Percentiles rank a stretch among this genome's conserved stretches.
Evolutionary conservation across 495 filamentous ascomycete species (phyloP).

Genomic region (Peziza echinospora): DNA sequence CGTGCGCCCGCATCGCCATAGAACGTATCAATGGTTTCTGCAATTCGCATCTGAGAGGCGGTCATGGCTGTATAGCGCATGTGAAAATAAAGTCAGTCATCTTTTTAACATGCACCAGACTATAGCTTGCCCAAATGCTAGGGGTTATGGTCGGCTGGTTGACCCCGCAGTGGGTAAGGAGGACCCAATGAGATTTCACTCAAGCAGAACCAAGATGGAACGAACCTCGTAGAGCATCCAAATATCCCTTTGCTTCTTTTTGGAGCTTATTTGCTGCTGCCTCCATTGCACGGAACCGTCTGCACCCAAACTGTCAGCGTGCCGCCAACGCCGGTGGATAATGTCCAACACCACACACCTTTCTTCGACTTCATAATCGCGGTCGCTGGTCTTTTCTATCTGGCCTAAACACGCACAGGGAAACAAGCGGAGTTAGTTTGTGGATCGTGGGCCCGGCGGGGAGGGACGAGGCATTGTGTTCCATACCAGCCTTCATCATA

Average conservation of each 20-base stretch:
- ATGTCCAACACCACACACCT: slow-evolving; percentile 40
- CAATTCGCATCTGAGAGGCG: slow-evolving; percentile 96
- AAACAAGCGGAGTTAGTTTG: not conserved
- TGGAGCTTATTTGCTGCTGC: slow-evolving; percentile 74
- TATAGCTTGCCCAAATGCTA: no score
- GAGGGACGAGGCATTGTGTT: slow-evolving; percentile 2
- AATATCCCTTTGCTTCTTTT: slow-evolving; percentile 92
- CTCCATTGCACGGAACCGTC: slow-evolving; percentile 91
- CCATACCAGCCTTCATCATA: slow-evolving; percentile 92
- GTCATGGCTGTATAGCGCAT: slow-evolving; percentile 81
- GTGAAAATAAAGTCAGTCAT: not conserved
- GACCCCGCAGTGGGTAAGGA: not conserved
- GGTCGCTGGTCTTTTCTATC: slow-evolving; percentile 93
- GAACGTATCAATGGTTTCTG: slow-evolving; percentile 97
- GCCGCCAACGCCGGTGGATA: no score
- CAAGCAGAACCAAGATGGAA: not conserved
- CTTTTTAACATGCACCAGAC: no score
- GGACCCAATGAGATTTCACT: not conserved
- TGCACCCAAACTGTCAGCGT: no score
- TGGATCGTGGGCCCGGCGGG: not conserved
- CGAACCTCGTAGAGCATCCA: slow-evolving; percentile 80
- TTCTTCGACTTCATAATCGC: slow-evolving; percentile 96
- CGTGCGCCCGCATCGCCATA: slow-evolving; percentile 89
- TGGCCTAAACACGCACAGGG: slow-evolving; percentile 35
- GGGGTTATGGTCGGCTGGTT: not conserved